Conservation (phyloP, 176 grass and related monocot genomes). For the Oryza officinalis region DNA sequence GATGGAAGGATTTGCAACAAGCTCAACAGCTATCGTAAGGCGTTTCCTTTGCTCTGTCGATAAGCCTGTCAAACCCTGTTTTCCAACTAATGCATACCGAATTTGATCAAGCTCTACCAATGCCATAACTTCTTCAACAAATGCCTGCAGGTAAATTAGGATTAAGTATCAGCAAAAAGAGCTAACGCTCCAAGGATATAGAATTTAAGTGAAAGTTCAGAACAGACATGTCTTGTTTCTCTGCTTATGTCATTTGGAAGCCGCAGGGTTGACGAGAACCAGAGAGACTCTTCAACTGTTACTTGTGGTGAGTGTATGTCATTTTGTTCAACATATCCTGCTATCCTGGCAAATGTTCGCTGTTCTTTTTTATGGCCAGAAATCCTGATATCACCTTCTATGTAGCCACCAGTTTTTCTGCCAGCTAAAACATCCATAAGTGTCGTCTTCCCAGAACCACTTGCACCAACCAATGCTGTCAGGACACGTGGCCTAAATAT, state of each 20-base stretch:
- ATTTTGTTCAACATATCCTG: conserved; percentile 91
- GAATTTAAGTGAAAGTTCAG: background rate
- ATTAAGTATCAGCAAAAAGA: conserved; percentile 10
- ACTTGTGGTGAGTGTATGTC: conserved; percentile 86
- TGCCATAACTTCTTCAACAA: conserved; percentile 78
- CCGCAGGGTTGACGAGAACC: conserved; percentile 74
- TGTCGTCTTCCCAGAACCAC: conserved; percentile 82
- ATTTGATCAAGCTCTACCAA: conserved; percentile 74
- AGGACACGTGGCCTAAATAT: conserved; percentile 71
- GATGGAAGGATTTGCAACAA: conserved; percentile 85
- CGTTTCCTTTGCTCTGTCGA: conserved; percentile 86
- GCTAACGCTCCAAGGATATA: background rate
- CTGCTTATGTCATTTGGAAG: conserved; percentile 54
- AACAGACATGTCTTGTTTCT: conserved; percentile 54
- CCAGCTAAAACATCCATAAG: conserved; percentile 79
- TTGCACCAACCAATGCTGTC: conserved; percentile 78
- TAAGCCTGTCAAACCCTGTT: conserved; percentile 61
- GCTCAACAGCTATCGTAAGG: conserved; percentile 78
- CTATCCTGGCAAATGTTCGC: conserved; percentile 68
- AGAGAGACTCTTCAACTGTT: conserved; percentile 75
- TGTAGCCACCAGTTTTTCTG: conserved; percentile 73
- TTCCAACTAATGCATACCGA: conserved; percentile 67
- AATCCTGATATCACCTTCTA: conserved; percentile 72
- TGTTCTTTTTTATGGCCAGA: conserved; percentile 73
- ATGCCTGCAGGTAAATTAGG: conserved; percentile 41